Percentiles rank a stretch among this genome's conserved stretches.
Conservation (phyloP, 2,329 filamentous ascomycete genomes). For the Fusarium chaquense region DNA sequence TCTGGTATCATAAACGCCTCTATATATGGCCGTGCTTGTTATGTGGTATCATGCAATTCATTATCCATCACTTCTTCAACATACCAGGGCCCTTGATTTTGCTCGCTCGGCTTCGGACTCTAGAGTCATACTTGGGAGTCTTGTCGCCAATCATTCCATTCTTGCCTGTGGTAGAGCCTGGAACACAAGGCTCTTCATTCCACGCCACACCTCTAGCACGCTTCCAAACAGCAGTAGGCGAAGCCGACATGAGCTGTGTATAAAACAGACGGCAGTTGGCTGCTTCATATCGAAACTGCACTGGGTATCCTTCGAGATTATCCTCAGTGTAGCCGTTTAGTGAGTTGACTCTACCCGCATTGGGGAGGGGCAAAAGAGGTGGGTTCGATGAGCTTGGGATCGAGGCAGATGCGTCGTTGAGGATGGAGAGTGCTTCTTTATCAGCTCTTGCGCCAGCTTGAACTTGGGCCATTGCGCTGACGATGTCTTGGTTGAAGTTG, state of each 20-base stretch:
- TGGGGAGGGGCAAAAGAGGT: conserved; percentile 54
- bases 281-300: conserved; percentile 71
- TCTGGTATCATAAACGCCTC: not conserved
- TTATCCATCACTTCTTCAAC: conserved; percentile 21
- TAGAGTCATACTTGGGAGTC: conserved; percentile 32
- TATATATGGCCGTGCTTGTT: not conserved
- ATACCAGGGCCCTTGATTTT: conserved; percentile 35
- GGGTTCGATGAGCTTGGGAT: conserved; percentile 31
- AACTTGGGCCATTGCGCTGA: conserved; percentile 10
- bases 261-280: conserved; percentile 73
- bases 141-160: conserved; percentile 37
- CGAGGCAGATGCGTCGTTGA: conserved; percentile 22
- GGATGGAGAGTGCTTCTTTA: conserved; percentile 10
- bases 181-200: conserved; percentile 33
- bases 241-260: conserved; percentile 63
- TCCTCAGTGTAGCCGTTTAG: conserved; percentile 40
- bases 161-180: conserved; percentile 35
- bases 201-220: conserved; percentile 34
- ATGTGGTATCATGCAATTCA: conserved; percentile 1
- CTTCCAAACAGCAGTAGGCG: conserved; percentile 66
- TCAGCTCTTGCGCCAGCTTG: conserved; percentile 25
- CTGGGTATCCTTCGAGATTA: conserved; percentile 42
- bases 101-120: conserved; percentile 39
- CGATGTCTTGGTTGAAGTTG: conserved; percentile 30
- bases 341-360: conserved; percentile 39